Evolutionary conservation across 331 rosid species (phyloP).

Genomic region (Telfairia occidentalis): DNA sequence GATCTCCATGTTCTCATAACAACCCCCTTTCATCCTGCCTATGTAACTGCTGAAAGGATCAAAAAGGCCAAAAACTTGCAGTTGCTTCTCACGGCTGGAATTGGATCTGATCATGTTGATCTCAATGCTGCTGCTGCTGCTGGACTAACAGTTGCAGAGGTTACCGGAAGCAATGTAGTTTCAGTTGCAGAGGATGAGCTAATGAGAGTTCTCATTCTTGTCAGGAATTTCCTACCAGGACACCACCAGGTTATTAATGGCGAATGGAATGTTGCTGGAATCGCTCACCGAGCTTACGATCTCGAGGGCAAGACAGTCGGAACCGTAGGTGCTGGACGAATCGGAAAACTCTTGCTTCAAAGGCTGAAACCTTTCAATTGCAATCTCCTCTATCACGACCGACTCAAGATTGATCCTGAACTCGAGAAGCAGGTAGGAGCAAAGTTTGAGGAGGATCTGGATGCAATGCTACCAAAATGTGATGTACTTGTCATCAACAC

Average conservation of each 20-base stretch:
- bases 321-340: conserved; percentile 84
- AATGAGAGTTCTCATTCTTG: conserved; percentile 75
- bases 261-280: conserved; percentile 94
- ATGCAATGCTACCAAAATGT: conserved; percentile 89
- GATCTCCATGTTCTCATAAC: conserved; percentile 83
- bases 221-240: conserved; percentile 82
- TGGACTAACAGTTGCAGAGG: conserved; percentile 88
- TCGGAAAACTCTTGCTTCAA: conserved; percentile 76
- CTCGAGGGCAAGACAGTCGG: conserved; percentile 96
- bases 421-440: conserved; percentile 71
- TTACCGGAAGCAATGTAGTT: conserved; percentile 85
- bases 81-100: conserved; percentile 82
- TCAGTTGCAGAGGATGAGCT: conserved; percentile 98
- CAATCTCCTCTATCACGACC: conserved; percentile 69
- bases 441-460: conserved; percentile 78
- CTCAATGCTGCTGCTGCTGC: conserved; percentile 90
- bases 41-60: conserved; percentile 85
- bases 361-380: conserved; percentile 87
- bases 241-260: conserved; percentile 60
- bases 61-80: conserved; percentile 80
- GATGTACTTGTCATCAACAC: conserved; percentile 80
- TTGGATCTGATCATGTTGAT: conserved; percentile 90
- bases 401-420: conserved; percentile 54
- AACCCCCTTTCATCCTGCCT: conserved; percentile 96
- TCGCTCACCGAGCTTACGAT: conserved; percentile 79